phyloP scores from a whole-genome alignment of 805 yeast species.

The Limtongia smithiae region DNA sequence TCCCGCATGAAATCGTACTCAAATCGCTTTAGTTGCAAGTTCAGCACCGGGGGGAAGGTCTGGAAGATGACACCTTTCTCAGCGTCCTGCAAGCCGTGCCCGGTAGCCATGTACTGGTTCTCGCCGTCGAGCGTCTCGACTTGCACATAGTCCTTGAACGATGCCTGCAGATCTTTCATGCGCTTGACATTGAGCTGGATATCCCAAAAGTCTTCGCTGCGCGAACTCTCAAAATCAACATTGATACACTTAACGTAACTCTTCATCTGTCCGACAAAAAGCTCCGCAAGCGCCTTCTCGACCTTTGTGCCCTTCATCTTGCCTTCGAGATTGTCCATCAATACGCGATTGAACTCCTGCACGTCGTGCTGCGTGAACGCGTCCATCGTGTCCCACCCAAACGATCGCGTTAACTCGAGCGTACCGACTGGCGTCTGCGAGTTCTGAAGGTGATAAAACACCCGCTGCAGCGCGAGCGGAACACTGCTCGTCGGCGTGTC shows the following conservation, averaged over 20 bases:
- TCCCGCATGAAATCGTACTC: slow-evolving; percentile 91
- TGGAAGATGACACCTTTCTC: slow-evolving; percentile 92
- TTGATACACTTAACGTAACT: slow-evolving; percentile 88
- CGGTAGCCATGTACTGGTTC: slow-evolving; percentile 90
- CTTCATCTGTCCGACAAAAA: slow-evolving; percentile 96
- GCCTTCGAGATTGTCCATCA: slow-evolving; percentile 89
- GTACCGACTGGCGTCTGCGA: slow-evolving; percentile 80
- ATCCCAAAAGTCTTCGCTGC: slow-evolving; percentile 97
- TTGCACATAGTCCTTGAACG: slow-evolving; percentile 83
- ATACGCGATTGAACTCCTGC: slow-evolving; percentile 88
- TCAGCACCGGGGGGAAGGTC: slow-evolving; percentile 87
- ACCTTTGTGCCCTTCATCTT: slow-evolving; percentile 87
- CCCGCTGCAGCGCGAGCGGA: slow-evolving; percentile 78
- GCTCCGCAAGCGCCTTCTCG: slow-evolving; percentile 67
- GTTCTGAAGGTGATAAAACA: slow-evolving; percentile 74
- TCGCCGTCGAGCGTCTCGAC: slow-evolving; percentile 90
- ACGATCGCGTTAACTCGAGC: slow-evolving; percentile 77
- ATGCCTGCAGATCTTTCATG: slow-evolving; percentile 62
- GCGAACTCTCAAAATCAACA: slow-evolving; percentile 87
- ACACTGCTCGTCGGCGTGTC: slow-evolving; percentile 58
- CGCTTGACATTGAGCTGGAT: slow-evolving; percentile 91
- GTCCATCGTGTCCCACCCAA: slow-evolving; percentile 96
- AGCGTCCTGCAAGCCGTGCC: slow-evolving; percentile 89
- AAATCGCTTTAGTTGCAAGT: slow-evolving; percentile 87
- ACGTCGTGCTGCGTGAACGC: slow-evolving; percentile 98